Conservation (phyloP, 352 stramenopile genomes). For the Pythium monospermum region DNA sequence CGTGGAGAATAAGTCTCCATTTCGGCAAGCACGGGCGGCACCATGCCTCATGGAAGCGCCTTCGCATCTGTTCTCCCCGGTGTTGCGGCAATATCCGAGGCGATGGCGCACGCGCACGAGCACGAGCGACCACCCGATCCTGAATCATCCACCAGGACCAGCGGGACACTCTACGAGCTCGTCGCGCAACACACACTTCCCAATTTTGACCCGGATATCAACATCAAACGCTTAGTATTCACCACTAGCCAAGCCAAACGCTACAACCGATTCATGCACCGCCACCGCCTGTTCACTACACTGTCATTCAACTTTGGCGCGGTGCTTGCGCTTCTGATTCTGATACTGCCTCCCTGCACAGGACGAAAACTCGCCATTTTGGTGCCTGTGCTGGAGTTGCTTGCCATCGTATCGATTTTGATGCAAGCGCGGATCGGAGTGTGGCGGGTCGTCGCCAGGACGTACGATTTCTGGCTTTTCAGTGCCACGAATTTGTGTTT, state of each 20-base stretch:
- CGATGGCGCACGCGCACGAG: no score
- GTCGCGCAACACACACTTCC: background rate
- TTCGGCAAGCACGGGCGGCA: no score
- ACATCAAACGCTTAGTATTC: background rate
- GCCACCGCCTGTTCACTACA: background rate
- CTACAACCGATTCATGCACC: background rate
- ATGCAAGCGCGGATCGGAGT: slow-evolving; percentile 25
- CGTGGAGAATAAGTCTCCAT: no score
- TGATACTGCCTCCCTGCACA: background rate
- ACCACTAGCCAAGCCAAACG: background rate
- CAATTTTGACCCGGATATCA: background rate
- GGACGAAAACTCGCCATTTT: background rate
- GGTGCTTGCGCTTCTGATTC: background rate
- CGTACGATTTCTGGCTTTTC: slow-evolving; percentile 34
- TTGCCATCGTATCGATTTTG: slow-evolving; percentile 22
- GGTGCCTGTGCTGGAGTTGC: slow-evolving; percentile 17
- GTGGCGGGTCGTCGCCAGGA: slow-evolving; percentile 19
- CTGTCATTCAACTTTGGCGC: background rate
- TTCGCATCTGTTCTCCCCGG: no score
- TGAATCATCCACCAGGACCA: no score
- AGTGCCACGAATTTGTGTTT: slow-evolving; percentile 26
- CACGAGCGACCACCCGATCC: no score
- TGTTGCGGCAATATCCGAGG: no score
- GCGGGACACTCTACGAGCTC: background rate
- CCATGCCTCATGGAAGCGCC: no score